Evolutionary conservation across 1,139 yeast species (phyloP).

Genomic region (Meyerozyma sp.): DNA sequence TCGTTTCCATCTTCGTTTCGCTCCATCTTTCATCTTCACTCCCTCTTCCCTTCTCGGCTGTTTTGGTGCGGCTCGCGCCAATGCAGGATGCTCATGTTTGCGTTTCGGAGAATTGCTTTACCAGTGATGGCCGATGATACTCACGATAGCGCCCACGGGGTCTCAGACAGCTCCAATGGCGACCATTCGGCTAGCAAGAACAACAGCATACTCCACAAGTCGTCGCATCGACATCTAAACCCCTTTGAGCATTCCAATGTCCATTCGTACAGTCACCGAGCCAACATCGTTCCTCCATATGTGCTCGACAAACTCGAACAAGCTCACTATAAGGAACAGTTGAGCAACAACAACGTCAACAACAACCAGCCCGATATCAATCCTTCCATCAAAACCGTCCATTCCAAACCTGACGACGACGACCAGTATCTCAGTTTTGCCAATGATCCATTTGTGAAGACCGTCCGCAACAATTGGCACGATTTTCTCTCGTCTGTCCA

Average conservation of each 20-base stretch:
- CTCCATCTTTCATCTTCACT: no score
- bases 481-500: constrained; percentile 30
- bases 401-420: constrained; percentile 16
- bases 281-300: constrained; percentile 49
- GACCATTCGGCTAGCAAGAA: not conserved
- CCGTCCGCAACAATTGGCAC: constrained; percentile 37
- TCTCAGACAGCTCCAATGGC: not conserved
- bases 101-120: not conserved
- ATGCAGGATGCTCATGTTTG: not conserved
- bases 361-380: constrained; percentile 6
- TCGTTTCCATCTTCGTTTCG: no score
- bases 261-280: constrained; percentile 30
- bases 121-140: not conserved
- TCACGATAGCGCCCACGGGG: not conserved
- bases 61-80: not conserved
- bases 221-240: constrained; percentile 9
- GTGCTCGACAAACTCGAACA: constrained; percentile 51
- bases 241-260: constrained; percentile 25
- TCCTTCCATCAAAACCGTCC: constrained; percentile 6
- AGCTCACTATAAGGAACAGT: constrained; percentile 37
- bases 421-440: constrained; percentile 30
- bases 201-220: not conserved
- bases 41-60: not conserved
- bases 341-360: constrained; percentile 27
- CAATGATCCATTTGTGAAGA: constrained; percentile 35